Evolutionary conservation across 75 land plant species (phyloP).

Genomic region (Pinus taeda): DNA sequence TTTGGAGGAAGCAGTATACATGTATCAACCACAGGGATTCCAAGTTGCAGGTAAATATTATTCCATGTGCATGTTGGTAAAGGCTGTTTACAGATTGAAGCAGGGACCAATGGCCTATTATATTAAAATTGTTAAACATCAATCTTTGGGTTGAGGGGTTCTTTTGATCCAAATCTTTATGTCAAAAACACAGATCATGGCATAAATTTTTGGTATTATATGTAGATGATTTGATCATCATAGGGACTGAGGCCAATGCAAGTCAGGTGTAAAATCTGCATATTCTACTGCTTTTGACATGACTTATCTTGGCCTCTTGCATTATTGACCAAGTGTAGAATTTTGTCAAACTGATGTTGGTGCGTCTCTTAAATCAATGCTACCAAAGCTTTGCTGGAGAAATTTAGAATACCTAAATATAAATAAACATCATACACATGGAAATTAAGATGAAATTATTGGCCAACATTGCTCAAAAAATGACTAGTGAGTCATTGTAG

Average conservation of each 20-base stretch:
- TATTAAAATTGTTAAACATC: conserved; percentile 4
- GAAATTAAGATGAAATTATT: no score
- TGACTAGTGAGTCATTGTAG: no score
- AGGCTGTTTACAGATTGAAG: conserved; percentile 20
- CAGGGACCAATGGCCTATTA: conserved; percentile 9
- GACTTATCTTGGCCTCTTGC: no score
- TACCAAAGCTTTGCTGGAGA: no score
- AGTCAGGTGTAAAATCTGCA: neutral
- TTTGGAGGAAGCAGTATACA: conserved; percentile 11
- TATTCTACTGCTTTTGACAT: no score
- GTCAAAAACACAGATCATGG: neutral
- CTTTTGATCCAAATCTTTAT: conserved; percentile 11
- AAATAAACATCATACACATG: no score
- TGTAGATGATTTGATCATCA: conserved; percentile 10
- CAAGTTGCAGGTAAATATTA: neutral
- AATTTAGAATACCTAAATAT: no score
- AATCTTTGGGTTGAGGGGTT: neutral
- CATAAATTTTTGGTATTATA: no score
- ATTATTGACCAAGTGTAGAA: no score
- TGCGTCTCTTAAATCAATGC: no score
- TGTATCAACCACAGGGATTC: conserved; percentile 8
- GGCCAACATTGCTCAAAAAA: no score
- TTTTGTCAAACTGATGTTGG: no score
- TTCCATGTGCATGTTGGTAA: conserved; percentile 14
- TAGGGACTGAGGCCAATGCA: neutral